Conservation (phyloP, 1,284 basidiomycete species). For the Cystobasidium sp. region DNA sequence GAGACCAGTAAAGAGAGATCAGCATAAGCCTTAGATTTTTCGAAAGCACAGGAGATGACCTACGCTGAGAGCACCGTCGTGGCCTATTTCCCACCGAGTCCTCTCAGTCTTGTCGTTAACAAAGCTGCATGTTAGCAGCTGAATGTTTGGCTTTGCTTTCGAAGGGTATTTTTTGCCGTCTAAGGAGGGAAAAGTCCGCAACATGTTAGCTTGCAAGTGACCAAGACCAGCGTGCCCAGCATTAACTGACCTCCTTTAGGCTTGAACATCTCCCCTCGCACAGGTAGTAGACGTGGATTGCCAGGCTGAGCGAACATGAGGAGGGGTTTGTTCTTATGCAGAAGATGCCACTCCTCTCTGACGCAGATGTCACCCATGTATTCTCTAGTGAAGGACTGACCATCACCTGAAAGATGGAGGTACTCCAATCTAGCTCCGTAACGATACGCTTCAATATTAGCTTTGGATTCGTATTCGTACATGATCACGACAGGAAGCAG, state of each 20-base stretch:
- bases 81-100: conserved; percentile 11
- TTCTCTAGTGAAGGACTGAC: neutral
- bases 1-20: too few species aligned
- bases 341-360: conserved; percentile 9
- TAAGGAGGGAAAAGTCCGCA: neutral
- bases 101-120: neutral
- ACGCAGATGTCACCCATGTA: conserved; percentile 16
- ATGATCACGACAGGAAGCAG: conserved; percentile 4
- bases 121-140: conserved; percentile 24
- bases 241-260: conserved; percentile 15
- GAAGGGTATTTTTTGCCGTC: neutral
- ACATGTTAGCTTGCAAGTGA: neutral
- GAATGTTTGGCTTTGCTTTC: conserved; percentile 10
- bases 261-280: conserved; percentile 16
- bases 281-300: neutral
- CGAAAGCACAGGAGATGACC: too few species aligned
- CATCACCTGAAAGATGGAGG: conserved; percentile 6
- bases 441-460: neutral
- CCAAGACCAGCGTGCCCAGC: neutral
- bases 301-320: conserved; percentile 18
- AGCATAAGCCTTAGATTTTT: too few species aligned
- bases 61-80: neutral
- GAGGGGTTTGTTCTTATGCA: conserved; percentile 11
- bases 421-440: conserved; percentile 11
- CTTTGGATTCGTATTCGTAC: conserved; percentile 16